Conservation (phyloP, 2,329 filamentous ascomycete species). For the Pseudocercospora eumusae region DNA sequence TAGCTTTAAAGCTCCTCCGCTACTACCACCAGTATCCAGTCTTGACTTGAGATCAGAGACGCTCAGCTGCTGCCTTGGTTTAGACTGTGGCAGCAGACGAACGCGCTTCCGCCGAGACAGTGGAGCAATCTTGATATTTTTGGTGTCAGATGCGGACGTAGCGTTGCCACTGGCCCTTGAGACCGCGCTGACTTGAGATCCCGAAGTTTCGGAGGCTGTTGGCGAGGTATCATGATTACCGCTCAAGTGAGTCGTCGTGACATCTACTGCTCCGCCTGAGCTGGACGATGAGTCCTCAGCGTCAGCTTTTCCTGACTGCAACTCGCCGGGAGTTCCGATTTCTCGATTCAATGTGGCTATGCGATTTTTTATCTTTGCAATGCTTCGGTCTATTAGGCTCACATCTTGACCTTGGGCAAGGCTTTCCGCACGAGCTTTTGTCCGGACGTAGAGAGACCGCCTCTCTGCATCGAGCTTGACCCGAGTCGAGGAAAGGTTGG, state of each 20-base stretch:
- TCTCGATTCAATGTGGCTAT: neutral
- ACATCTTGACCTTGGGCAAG: too few relatives aligned
- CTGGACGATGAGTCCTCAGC: neutral
- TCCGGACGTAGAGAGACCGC: too few relatives aligned
- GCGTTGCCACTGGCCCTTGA: neutral
- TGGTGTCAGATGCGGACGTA: neutral
- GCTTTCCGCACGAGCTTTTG: too few relatives aligned
- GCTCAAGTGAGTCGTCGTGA: neutral
- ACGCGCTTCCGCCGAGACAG: neutral
- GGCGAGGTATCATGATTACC: neutral
- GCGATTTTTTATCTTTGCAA: neutral
- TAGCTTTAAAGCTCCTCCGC: constrained; percentile 5
- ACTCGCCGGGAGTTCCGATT: neutral
- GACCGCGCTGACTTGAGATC: neutral
- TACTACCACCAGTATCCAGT: neutral
- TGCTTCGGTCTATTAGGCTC: neutral
- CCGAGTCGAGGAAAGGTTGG: neutral
- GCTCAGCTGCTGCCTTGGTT: neutral
- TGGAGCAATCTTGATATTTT: neutral
- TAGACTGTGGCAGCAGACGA: neutral
- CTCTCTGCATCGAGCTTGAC: neutral
- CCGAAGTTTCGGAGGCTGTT: neutral
- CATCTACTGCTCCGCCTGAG: neutral
- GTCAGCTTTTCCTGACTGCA: neutral
- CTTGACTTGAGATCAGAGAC: neutral